Evolutionary conservation across 441 rosid genomes (phyloP).

Genomic region (Gossypium gossypioides): DNA sequence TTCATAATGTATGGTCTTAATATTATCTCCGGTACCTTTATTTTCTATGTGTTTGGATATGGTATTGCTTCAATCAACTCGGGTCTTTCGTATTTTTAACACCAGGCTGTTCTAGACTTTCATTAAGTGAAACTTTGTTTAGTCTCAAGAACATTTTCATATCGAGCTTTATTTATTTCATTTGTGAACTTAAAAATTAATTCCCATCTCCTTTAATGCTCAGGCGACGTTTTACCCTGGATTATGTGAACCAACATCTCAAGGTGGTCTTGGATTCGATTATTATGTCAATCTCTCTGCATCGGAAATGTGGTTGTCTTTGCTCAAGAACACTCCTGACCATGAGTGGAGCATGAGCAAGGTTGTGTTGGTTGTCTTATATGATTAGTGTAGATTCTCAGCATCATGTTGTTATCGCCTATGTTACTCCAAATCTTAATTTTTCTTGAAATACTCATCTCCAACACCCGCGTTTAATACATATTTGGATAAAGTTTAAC

Average conservation of each 20-base stretch:
- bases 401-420: neutral
- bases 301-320: conserved; percentile 87
- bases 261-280: conserved; percentile 94
- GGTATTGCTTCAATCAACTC: neutral
- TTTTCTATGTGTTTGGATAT: neutral
- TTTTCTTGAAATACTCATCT: neutral
- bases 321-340: conserved; percentile 57
- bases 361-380: conserved; percentile 51
- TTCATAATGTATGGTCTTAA: neutral
- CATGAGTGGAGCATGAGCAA: conserved; percentile 90
- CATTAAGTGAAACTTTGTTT: neutral
- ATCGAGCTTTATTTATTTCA: neutral
- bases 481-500: neutral
- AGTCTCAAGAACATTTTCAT: neutral
- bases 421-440: neutral
- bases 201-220: conserved; percentile 14
- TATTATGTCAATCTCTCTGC: conserved; percentile 79
- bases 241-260: conserved; percentile 75
- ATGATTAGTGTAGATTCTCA: conserved; percentile 16
- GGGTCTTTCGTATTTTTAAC: neutral
- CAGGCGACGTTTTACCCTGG: conserved; percentile 92
- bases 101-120: neutral
- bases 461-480: neutral
- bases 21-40: neutral
- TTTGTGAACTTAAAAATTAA: neutral